Conservation (phyloP, 306 rosid genomes). For the Crotalaria pallida region DNA sequence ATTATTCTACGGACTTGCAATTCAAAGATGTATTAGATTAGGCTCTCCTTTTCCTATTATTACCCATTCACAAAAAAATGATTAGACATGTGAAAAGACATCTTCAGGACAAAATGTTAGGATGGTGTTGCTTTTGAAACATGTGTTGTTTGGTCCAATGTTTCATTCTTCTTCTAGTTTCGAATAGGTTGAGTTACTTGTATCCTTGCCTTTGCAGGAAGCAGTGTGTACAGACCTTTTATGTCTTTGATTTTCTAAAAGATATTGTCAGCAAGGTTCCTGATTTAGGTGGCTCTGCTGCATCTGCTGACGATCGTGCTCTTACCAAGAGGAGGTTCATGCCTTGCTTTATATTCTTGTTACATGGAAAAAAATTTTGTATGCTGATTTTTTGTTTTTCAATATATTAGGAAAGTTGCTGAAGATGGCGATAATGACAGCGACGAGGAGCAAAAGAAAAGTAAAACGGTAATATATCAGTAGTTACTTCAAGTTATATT, state of each 20-base stretch:
- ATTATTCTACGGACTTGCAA: not conserved
- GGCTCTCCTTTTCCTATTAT: not conserved
- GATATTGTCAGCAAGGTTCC: no score
- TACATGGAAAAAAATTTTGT: not conserved
- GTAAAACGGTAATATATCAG: conserved; percentile 36
- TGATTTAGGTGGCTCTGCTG: conserved; percentile 63
- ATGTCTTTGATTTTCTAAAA: conserved; percentile 70
- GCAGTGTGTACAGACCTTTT: conserved; percentile 62
- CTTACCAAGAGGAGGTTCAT: conserved; percentile 65
- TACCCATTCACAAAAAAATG: not conserved
- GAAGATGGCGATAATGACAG: conserved; percentile 48
- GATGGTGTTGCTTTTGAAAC: conserved; percentile 1
- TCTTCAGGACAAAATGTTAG: not conserved
- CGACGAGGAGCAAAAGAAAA: conserved; percentile 49
- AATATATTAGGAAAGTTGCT: conserved; percentile 52
- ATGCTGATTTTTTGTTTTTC: conserved; percentile 19
- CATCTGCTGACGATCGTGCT: conserved; percentile 44
- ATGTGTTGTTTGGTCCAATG: not conserved
- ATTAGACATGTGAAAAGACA: not conserved
- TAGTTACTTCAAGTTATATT: not conserved
- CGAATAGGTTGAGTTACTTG: not conserved
- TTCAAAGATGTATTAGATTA: not conserved
- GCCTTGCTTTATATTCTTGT: conserved; percentile 1
- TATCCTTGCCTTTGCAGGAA: conserved; percentile 45
- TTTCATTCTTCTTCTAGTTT: conserved; percentile 1